Base-by-base conservation (phyloP, 306 rosid species). In the Cucumis cinereus region DNA sequence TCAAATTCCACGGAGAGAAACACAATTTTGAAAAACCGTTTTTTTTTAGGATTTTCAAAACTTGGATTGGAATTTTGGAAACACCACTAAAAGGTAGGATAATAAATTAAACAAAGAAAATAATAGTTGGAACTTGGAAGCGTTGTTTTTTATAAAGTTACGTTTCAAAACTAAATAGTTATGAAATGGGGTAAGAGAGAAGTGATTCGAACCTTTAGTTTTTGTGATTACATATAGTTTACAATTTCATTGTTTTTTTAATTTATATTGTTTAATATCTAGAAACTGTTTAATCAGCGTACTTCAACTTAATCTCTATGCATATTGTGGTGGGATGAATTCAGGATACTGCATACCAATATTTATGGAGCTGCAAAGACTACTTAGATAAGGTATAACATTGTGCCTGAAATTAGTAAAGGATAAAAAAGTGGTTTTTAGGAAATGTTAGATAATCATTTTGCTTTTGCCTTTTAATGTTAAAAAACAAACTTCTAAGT, bases 341-440 rank as follows among this genome's bases (percentile, higher is more conserved):
- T 73, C 83, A 91, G 98, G 98, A 90, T 83, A 79, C 78, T 38
- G 89, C 90, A 79, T 93, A 47, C 83, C 92, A 75, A 79, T 93
- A 86, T 84, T 75, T 91, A 56, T 89, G 97, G 96, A 90, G 83
- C 77, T 87, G 91, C 87, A 91, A 82, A 83, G 89, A 76, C 49
- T 81, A 84, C 83, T 82, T 90, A 79, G 94, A 93, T 83, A 88
- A 90, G 93, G 97, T 91, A 30, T 30, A 82, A 7, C 75, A 58
- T 28, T 56, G 45, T 73, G 20, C 56, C 71, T 73, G 53, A 73
- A 77, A 67, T 64, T 57, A 26, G 49, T 43, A 43, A 43, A 43
- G 49, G 4, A 72, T 52, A 23, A 26, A 23, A 23, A 45, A 47
- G 47, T 74, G 66, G 26, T 33, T 74, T 54, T 54, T 17, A 7